Evolutionary conservation across 306 rosid species (phyloP), one percentile per base, ranked within the genome.

Genomic region (Cucurbita pepo): DNA sequence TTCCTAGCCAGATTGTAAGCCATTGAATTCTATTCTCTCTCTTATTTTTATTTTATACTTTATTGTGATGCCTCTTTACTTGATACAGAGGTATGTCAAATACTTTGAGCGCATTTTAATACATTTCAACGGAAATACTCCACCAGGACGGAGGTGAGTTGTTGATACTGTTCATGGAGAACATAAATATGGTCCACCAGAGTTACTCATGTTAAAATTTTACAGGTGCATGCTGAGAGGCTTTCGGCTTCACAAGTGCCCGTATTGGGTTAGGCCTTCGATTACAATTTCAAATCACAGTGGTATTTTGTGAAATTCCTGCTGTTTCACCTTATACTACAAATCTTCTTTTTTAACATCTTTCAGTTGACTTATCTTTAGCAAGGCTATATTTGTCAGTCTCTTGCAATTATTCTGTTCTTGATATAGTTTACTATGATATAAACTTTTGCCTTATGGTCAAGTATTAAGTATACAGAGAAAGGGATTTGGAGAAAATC

Each of bases 171-270:
- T 34, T 70, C 69, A 15, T 40, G 19, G 38, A 14, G 52, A 30
- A 38, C 21, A 36, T 5, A n/a, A 14, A 45, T 44, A 41, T 57
- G n/a, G 16, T 12, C 36, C 47, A 25, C 51, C 65, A 34, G 5
- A 55, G 43, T 54, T 63, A 70, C 57, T 75, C 13, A 70, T 38
- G 30, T 59, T 36, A 36, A 36, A 63, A 37, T 21, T 78, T 56
- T 61, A 62, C 85, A 93, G 98, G 88, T 93, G 98, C 88, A 90
- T 88, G 91, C 89, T 90, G 63, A 83, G 98, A 81, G 98, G 96
- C 64, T 86, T 90, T 80, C 90, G 98, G 79, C 88, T 93, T 79
- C 96, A 84, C 83, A 90, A 85, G 63, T 93, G 97, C 83, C 98
- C 98, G 44, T 84, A 87, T 63, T 93, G 96, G 96, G 64, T 93